These are phyloP conservation scores for Fraxinus floribunda DNA, from an alignment of 305 asterid species.

Conservation along the genomic window DNA sequence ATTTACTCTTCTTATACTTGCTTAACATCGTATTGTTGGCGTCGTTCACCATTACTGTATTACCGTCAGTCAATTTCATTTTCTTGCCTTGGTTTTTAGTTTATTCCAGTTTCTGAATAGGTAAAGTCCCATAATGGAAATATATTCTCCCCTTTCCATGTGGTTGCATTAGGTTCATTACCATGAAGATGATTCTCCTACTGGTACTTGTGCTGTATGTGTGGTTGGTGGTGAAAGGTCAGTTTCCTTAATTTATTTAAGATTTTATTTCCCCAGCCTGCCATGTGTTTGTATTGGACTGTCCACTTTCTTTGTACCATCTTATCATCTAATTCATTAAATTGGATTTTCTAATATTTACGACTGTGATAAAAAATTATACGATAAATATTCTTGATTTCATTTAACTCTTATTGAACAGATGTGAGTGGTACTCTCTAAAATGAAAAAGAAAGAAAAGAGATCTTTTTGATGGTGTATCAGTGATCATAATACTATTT, in stretches of 20 bases:
- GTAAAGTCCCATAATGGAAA: not conserved
- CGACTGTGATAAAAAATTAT: not conserved
- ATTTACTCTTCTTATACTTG: not conserved
- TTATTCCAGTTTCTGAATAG: slow-evolving; percentile 5
- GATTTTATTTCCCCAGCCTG: not conserved
- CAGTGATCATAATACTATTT: not conserved
- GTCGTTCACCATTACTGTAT: not conserved
- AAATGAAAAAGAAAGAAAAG: not conserved
- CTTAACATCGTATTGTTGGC: not conserved
- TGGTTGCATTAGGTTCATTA: slow-evolving; percentile 64
- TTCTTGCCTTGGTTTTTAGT: not conserved
- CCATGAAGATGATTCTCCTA: slow-evolving; percentile 80
- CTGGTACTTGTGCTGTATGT: slow-evolving; percentile 95
- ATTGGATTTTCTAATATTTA: not conserved
- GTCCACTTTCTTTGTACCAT: not conserved
- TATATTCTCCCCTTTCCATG: not conserved
- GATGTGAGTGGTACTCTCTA: not conserved
- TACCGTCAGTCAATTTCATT: not conserved
- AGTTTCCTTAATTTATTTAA: slow-evolving; percentile 15
- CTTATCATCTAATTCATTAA: not conserved
- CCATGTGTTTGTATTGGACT: not conserved
- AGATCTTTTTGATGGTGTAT: not conserved
- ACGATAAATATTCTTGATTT: not conserved
- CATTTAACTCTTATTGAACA: not conserved
- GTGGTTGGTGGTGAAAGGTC: slow-evolving; percentile 91